phyloP scores from a whole-genome alignment of 441 rosid species.

The Monsonia emarginata region DNA sequence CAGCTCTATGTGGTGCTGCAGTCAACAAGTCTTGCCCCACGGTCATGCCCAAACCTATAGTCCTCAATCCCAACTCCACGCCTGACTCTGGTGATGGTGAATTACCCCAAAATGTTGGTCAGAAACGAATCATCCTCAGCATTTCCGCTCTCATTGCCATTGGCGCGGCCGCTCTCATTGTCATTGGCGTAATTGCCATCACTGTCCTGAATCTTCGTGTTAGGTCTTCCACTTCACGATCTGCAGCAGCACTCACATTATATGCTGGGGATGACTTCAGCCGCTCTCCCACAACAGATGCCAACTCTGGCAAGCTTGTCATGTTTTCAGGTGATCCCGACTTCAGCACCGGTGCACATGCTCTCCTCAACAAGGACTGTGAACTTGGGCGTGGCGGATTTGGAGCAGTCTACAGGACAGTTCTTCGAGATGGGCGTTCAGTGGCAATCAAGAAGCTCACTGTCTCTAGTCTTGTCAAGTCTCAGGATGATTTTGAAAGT shows the following conservation, averaged over 20 bases:
- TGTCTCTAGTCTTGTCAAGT: slow-evolving; percentile 60
- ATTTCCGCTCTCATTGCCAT: slow-evolving; percentile 64
- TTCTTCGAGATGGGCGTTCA: slow-evolving; percentile 44
- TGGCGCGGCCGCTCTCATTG: slow-evolving; percentile 64
- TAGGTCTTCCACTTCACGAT: slow-evolving; percentile 38
- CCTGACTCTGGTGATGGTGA: slow-evolving; percentile 32
- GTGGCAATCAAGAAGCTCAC: slow-evolving; percentile 68
- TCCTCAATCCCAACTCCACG: slow-evolving; percentile 57
- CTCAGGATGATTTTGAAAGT: slow-evolving; percentile 61
- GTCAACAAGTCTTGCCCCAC: slow-evolving; percentile 55
- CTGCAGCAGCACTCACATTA: slow-evolving; percentile 48
- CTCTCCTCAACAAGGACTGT: slow-evolving; percentile 60
- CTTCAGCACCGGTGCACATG: slow-evolving; percentile 63
- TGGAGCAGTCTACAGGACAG: slow-evolving; percentile 58
- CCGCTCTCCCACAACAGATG: slow-evolving; percentile 52
- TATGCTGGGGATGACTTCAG: slow-evolving; percentile 56
- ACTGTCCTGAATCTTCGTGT: slow-evolving; percentile 63
- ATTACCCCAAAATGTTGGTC: slow-evolving; percentile 29
- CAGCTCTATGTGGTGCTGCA: slow-evolving; percentile 52
- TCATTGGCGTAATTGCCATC: slow-evolving; percentile 61
- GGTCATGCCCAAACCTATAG: slow-evolving; percentile 60
- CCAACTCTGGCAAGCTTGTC: slow-evolving; percentile 70
- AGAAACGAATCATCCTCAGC: slow-evolving; percentile 56
- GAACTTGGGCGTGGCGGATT: slow-evolving; percentile 71
- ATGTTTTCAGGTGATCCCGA: slow-evolving; percentile 72